Base-by-base conservation (phyloP, 495 filamentous ascomycete species). In the Chaetomium fimeti region DNA sequence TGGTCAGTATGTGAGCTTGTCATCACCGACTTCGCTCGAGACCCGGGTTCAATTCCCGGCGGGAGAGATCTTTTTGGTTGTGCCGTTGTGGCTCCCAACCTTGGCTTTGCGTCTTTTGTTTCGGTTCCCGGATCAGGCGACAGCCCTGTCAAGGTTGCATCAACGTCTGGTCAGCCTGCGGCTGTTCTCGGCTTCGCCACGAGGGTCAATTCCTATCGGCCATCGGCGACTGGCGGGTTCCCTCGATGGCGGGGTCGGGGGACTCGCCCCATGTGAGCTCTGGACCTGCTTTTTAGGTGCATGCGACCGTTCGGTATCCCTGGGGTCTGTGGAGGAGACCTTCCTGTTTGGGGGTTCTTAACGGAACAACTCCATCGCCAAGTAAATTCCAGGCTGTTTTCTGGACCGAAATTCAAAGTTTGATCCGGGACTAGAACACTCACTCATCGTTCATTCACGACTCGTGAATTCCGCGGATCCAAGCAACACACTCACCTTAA, bases 1-100 rank as follows among this genome's bases (percentile, higher is more conserved):
- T 71, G 68, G 68, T 71, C 63, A 71, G 68, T 71, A 71, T 71
- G 63, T 71, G 68, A 71, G 68, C 68, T 71, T 71, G 68, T 71
- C 68, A 71, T 51, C 15, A 5, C 18, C 29, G 59, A 68, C 58
- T 36, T 62, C 68, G 68, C 68, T 71, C 68, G 68, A 65, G 68
- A 71, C 68, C 68, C 68, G 68, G 68, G 68, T 71, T 71, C 68
- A 71, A 71, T 71, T 71, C 68, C 68, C 68, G 68, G 68, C 68
- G 68, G 68, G 68, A 71, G 68, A 71, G 68, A 56, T n/a, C 40
- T 62, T 67, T 65, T 62, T 67, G 15, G 6, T 38, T 25, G 20
- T 5, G 27, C 49, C 11, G n/a, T n/a, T n/a, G n/a, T 47, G n/a
- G 29, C 29, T 18, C 18, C 43, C 2, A n/a, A 22, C 5, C 18